phyloP scores from a whole-genome alignment of 2,329 filamentous ascomycete species.

The Myriosclerotinia scirpicola region DNA sequence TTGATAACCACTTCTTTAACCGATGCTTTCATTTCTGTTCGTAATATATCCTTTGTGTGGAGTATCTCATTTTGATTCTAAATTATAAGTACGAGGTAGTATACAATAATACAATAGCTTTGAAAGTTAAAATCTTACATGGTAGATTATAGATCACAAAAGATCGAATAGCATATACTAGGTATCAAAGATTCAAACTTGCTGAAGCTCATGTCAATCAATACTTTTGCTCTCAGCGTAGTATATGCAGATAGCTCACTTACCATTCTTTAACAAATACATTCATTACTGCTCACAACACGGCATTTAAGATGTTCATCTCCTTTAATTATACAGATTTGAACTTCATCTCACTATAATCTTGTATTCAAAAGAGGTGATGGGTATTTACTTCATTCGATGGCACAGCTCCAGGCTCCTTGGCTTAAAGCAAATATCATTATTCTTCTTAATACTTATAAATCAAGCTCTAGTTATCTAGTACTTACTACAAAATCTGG shows the following conservation, averaged over 20 bases:
- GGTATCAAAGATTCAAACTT: not conserved
- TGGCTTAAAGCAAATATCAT: conserved; percentile 1
- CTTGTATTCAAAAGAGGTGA: not conserved
- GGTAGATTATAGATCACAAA: not conserved
- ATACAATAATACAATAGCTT: not conserved
- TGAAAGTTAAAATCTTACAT: not conserved
- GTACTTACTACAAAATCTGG: not conserved
- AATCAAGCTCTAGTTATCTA: not conserved
- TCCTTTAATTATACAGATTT: conserved; percentile 12
- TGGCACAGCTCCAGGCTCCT: not conserved
- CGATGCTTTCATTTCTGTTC: no score
- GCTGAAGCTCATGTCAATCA: not conserved
- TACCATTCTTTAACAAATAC: not conserved
- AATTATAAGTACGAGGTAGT: no score
- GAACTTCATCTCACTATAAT: not conserved
- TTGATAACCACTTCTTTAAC: no score
- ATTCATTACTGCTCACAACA: not conserved
- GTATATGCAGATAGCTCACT: not conserved
- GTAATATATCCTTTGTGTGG: conserved; percentile 1
- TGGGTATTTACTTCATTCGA: not conserved
- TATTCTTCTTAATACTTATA: conserved; percentile 1
- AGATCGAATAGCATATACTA: not conserved
- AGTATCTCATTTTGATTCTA: not conserved
- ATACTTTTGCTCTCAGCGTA: conserved; percentile 5
- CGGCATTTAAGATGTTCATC: conserved; percentile 3